Conservation (phyloP, 73 alveolate species). For the Stentor roeselii region DNA sequence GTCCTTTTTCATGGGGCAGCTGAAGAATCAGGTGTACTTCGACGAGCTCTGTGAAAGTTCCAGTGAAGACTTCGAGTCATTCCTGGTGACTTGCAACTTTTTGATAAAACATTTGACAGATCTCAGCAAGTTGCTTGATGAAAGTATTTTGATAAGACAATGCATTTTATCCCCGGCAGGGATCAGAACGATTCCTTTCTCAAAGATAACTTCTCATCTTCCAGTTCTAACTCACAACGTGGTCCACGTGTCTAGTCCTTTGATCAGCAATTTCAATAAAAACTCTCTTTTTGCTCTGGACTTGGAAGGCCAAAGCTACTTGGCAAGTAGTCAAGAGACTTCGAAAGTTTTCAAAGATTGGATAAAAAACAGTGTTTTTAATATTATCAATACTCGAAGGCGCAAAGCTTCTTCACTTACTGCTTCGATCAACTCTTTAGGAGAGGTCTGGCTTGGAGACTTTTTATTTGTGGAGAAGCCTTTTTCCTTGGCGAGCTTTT, state of each 20-base stretch:
- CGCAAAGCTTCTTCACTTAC: background rate
- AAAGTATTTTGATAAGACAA: background rate
- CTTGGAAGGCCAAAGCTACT: background rate
- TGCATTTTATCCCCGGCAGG: background rate
- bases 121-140: too few relatives aligned
- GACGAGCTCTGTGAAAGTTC: too few relatives aligned
- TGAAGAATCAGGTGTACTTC: too few relatives aligned
- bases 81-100: too few relatives aligned
- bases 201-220: background rate
- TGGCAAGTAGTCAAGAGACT: background rate
- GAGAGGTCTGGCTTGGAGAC: conserved; percentile 6
- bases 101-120: too few relatives aligned
- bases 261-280: background rate
- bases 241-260: background rate
- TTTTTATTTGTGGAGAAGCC: background rate
- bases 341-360: background rate
- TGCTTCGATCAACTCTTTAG: background rate
- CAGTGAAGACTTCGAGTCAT: too few relatives aligned
- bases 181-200: background rate
- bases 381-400: background rate
- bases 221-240: background rate
- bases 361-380: background rate
- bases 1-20: too few relatives aligned
- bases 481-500: background rate
- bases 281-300: background rate